These are phyloP conservation scores for Xanthoconium stramineum DNA, from an alignment of 768 basidiomycete genomes.

Conservation along the genomic window DNA sequence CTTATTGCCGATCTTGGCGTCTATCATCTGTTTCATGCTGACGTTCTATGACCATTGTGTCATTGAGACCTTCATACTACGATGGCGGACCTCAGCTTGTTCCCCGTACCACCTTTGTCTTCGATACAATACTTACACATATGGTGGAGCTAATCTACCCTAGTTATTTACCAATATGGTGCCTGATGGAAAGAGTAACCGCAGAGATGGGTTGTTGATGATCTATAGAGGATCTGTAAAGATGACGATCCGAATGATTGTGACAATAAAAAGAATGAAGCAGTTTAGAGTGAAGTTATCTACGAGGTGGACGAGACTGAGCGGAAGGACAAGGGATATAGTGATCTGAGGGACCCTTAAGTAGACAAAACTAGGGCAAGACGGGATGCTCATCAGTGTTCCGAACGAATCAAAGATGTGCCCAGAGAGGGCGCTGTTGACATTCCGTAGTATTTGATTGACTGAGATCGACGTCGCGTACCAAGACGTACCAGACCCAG, in stretches of 20 bases:
- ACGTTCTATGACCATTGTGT: too few relatives aligned
- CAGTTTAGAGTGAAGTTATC: slow-evolving; percentile 25
- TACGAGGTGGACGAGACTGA: slow-evolving; percentile 23
- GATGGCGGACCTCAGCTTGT: too few relatives aligned
- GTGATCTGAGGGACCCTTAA: slow-evolving; percentile 17
- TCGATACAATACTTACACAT: too few relatives aligned
- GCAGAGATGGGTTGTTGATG: too few relatives aligned
- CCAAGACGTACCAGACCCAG: slow-evolving; percentile 16
- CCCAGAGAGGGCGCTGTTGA: slow-evolving; percentile 18
- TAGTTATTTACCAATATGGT: too few relatives aligned
- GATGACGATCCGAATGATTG: slow-evolving; percentile 20
- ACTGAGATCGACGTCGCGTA: slow-evolving; percentile 1
- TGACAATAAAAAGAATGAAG: slow-evolving; percentile 21
- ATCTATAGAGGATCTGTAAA: too few relatives aligned
- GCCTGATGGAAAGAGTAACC: too few relatives aligned
- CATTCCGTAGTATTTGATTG: slow-evolving; percentile 3
- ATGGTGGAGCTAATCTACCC: too few relatives aligned
- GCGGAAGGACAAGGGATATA: slow-evolving; percentile 17
- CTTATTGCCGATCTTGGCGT: too few relatives aligned
- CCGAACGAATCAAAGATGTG: slow-evolving; percentile 23
- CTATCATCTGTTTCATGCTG: too few relatives aligned
- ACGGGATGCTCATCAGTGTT: slow-evolving; percentile 12
- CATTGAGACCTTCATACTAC: too few relatives aligned
- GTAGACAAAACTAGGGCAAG: neutral
- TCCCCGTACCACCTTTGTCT: too few relatives aligned